Evolutionary conservation across 2,329 filamentous ascomycete species (phyloP).

Genomic region (Fusarium sp.): DNA sequence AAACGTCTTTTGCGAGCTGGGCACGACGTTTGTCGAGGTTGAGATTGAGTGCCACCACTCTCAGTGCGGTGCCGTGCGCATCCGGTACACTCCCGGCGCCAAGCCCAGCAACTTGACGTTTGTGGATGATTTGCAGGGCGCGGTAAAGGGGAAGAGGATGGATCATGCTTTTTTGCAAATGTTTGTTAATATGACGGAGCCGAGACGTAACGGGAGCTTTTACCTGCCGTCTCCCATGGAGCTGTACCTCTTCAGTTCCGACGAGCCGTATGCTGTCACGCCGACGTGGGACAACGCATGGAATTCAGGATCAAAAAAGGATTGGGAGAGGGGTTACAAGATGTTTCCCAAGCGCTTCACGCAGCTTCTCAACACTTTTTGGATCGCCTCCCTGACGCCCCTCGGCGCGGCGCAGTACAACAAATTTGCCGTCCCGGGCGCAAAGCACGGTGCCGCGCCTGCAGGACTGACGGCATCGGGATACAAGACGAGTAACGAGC

Average conservation of each 20-base stretch:
- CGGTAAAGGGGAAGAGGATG: neutral
- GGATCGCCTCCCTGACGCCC: conserved; percentile 7
- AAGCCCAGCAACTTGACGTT: neutral
- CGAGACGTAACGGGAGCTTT: neutral
- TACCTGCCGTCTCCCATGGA: neutral
- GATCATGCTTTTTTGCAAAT: neutral
- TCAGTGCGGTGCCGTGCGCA: neutral
- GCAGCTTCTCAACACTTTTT: conserved; percentile 10
- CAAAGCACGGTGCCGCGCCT: neutral
- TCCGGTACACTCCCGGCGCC: neutral
- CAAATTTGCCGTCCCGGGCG: neutral
- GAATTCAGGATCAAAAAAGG: neutral
- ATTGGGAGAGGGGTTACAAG: neutral
- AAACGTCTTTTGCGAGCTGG: conserved; percentile 1
- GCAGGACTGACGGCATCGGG: neutral
- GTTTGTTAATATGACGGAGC: neutral
- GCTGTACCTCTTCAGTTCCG: neutral
- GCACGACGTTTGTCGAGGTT: conserved; percentile 4
- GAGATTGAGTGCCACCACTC: conserved; percentile 3
- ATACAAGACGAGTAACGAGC: neutral
- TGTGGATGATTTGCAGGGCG: neutral
- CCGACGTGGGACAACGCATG: neutral
- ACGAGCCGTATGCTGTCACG: neutral
- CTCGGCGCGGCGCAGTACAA: neutral
- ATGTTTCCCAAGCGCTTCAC: conserved; percentile 3